A percentile compares a stretch with the other conserved stretches of the same genome.
phyloP scores from a whole-genome alignment of 306 rosid species.

The Herpetospermum pedunculosum region DNA sequence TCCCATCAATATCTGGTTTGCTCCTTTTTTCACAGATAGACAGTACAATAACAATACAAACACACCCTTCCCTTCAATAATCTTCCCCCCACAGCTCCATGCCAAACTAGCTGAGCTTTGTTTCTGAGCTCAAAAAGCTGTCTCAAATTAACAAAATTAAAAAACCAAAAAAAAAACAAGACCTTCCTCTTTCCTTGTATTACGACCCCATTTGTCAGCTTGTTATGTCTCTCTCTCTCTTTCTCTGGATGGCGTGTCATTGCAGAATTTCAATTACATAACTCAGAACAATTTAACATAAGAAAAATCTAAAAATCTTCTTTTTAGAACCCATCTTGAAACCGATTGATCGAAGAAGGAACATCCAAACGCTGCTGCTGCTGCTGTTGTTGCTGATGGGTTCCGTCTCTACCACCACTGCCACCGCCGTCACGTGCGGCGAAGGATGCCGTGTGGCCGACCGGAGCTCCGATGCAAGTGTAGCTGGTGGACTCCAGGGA shows the following conservation, averaged over 20 bases:
- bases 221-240: slow-evolving; percentile 35
- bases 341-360: slow-evolving; percentile 66
- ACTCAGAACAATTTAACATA: background rate
- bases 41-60: slow-evolving; percentile 17
- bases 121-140: slow-evolving; percentile 70
- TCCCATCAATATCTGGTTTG: slow-evolving; percentile 20
- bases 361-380: slow-evolving; percentile 42
- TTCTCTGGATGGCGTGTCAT: slow-evolving; percentile 31
- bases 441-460: slow-evolving; percentile 34
- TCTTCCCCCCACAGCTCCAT: slow-evolving; percentile 26
- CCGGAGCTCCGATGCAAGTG: slow-evolving; percentile 89
- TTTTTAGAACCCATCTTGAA: slow-evolving; percentile 71
- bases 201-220: slow-evolving; percentile 64
- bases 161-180: background rate
- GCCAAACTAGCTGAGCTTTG: slow-evolving; percentile 78
- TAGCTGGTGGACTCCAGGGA: slow-evolving; percentile 22
- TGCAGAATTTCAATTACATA: slow-evolving; percentile 1
- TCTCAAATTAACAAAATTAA: slow-evolving; percentile 10
- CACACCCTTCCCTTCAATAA: slow-evolving; percentile 1
- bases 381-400: slow-evolving; percentile 30
- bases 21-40: slow-evolving; percentile 1
- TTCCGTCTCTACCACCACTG: slow-evolving; percentile 28
- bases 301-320: background rate
- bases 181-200: slow-evolving; percentile 19
- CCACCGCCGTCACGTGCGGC: slow-evolving; percentile 10